These are phyloP conservation scores for Colletotrichum scovillei DNA, from an alignment of 2,329 filamentous ascomycete genomes.

Conservation along the genomic window DNA sequence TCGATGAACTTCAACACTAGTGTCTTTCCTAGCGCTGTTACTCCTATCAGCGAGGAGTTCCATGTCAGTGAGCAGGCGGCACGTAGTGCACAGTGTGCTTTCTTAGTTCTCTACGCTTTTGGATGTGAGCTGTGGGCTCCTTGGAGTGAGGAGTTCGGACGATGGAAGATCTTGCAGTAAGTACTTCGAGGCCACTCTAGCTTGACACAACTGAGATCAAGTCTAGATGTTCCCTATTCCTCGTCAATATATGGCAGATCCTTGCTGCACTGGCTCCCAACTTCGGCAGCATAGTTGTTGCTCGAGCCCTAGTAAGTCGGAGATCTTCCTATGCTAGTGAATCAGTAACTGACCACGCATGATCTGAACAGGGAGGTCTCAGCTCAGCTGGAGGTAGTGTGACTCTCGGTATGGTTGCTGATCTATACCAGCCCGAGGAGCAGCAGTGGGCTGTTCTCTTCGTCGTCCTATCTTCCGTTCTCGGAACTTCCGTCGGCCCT, in stretches of 20 bases:
- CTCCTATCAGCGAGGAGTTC: constrained; percentile 56
- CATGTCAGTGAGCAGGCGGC: constrained; percentile 57
- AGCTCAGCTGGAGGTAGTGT: constrained; percentile 74
- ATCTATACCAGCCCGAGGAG: constrained; percentile 68
- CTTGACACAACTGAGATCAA: background rate
- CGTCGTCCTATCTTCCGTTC: constrained; percentile 67
- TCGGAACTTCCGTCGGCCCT: constrained; percentile 64
- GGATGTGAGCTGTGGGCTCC: constrained; percentile 64
- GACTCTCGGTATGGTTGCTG: constrained; percentile 73
- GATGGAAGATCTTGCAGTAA: constrained; percentile 63
- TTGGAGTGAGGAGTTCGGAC: constrained; percentile 64
- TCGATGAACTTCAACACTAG: constrained; percentile 69
- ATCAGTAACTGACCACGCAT: background rate
- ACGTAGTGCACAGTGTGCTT: constrained; percentile 59
- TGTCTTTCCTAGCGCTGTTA: constrained; percentile 62
- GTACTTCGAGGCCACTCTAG: constrained; percentile 17
- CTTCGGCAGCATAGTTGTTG: constrained; percentile 54
- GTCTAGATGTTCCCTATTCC: constrained; percentile 46
- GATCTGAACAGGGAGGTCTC: constrained; percentile 58
- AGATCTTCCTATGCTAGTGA: too few relatives aligned
- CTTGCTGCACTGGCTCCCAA: constrained; percentile 55
- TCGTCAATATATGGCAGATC: constrained; percentile 67
- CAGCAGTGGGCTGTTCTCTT: constrained; percentile 71
- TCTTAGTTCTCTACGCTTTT: constrained; percentile 64
- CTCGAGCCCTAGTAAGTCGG: constrained; percentile 45